Evolutionary conservation across 2,329 filamentous ascomycete species (phyloP).

Genomic region (Talaromyces pinophilus): DNA sequence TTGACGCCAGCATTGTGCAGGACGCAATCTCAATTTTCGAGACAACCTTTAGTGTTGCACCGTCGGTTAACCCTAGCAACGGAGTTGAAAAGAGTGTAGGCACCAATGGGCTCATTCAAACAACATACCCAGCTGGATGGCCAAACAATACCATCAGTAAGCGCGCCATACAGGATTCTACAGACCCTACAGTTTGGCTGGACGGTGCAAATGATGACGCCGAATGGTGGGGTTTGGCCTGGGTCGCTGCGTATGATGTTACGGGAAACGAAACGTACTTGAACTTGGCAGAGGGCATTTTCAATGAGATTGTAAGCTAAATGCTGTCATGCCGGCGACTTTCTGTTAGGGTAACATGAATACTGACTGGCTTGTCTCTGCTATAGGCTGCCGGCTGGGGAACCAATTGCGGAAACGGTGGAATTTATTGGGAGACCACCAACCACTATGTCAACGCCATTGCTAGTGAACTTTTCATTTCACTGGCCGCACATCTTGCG

Average conservation of each 20-base stretch:
- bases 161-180: conserved; percentile 8
- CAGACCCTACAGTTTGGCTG: conserved; percentile 15
- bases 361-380: neutral
- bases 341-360: neutral
- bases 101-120: conserved; percentile 8
- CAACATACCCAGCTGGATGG: conserved; percentile 10
- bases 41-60: conserved; percentile 19
- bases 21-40: conserved; percentile 14
- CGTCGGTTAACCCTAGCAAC: conserved; percentile 13
- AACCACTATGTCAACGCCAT: conserved; percentile 56
- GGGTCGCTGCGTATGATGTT: conserved; percentile 58
- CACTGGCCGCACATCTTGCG: conserved; percentile 57
- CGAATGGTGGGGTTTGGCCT: conserved; percentile 56
- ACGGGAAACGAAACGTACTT: conserved; percentile 51
- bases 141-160: neutral
- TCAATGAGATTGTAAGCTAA: conserved; percentile 45
- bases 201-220: conserved; percentile 52
- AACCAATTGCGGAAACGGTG: conserved; percentile 47
- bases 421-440: conserved; percentile 52
- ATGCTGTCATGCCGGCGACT: neutral
- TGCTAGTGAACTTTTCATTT: conserved; percentile 59
- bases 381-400: conserved; percentile 38
- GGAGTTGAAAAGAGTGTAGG: conserved; percentile 11
- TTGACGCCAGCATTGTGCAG: conserved; percentile 16
- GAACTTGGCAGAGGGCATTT: conserved; percentile 51